Percentiles rank a stretch among this genome's conserved stretches.
Conservation (phyloP, 495 filamentous ascomycete genomes). For the Pseudevernia furfuracea region DNA sequence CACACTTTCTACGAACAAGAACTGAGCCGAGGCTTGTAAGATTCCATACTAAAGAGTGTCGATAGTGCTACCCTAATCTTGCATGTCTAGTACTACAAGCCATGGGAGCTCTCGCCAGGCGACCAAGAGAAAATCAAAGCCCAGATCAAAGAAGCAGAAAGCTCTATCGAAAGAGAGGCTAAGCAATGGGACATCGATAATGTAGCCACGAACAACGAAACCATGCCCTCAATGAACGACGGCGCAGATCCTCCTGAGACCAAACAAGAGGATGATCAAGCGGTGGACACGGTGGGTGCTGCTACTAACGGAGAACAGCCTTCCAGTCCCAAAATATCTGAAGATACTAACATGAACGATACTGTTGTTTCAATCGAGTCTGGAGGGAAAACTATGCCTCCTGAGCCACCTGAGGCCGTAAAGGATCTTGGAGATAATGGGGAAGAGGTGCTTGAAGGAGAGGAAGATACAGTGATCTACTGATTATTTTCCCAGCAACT, state of each 20-base stretch:
- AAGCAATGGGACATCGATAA: slow-evolving; percentile 39
- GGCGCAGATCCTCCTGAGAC: slow-evolving; percentile 25
- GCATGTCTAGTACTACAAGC: slow-evolving; percentile 71
- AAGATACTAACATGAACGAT: slow-evolving; percentile 24
- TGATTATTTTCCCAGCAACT: slow-evolving; percentile 35
- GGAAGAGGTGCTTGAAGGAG: slow-evolving; percentile 65
- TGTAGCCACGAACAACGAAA: background rate
- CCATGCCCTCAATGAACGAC: slow-evolving; percentile 1
- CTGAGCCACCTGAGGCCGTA: slow-evolving; percentile 16
- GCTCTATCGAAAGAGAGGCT: slow-evolving; percentile 43
- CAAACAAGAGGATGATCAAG: slow-evolving; percentile 20
- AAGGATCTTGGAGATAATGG: slow-evolving; percentile 55
- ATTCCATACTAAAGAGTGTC: slow-evolving; percentile 10
- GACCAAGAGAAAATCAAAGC: slow-evolving; percentile 55
- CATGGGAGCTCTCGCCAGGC: slow-evolving; percentile 63
- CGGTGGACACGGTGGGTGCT: slow-evolving; percentile 29
- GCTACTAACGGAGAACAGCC: slow-evolving; percentile 22
- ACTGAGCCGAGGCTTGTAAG: slow-evolving; percentile 72
- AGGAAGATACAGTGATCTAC: slow-evolving; percentile 83
- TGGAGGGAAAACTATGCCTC: slow-evolving; percentile 20
- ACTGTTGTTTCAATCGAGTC: slow-evolving; percentile 24
- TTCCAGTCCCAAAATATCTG: slow-evolving; percentile 10
- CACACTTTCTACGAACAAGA: slow-evolving; percentile 67
- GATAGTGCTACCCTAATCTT: slow-evolving; percentile 26
- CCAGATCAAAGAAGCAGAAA: slow-evolving; percentile 52